These are phyloP conservation scores for Telfairia occidentalis DNA, from an alignment of 331 rosid species.

Conservation along the genomic window DNA sequence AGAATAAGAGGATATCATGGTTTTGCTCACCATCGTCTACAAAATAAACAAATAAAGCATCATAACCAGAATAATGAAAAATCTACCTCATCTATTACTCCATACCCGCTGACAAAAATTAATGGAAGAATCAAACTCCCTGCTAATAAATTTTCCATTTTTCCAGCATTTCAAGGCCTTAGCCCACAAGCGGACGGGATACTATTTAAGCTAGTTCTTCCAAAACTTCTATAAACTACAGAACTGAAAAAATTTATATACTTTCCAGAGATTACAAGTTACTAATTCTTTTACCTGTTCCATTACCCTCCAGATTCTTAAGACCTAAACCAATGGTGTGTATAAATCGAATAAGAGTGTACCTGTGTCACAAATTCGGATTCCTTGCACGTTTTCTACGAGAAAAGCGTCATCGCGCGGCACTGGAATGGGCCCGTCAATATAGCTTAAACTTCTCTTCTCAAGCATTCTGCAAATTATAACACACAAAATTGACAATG, in stretches of 20 bases:
- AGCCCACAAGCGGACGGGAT: neutral
- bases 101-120: neutral
- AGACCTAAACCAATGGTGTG: neutral
- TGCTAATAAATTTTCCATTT: neutral
- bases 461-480: conserved; percentile 67
- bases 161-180: neutral
- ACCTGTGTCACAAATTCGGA: conserved; percentile 74
- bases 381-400: conserved; percentile 59
- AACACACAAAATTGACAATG: neutral
- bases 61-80: conserved; percentile 13
- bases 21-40: conserved; percentile 65
- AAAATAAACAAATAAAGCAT: conserved; percentile 16
- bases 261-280: neutral
- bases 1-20: conserved; percentile 73
- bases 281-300: neutral
- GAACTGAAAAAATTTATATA: neutral
- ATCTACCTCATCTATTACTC: neutral
- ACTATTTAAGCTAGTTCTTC: neutral
- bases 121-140: neutral
- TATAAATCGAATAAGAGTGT: neutral
- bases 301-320: neutral
- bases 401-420: conserved; percentile 66
- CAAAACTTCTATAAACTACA: neutral
- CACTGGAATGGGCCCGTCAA: conserved; percentile 60
- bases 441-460: conserved; percentile 81